Evolutionary conservation across 805 yeast species (phyloP).

Genomic region (Scheffersomyces amazonensis): DNA sequence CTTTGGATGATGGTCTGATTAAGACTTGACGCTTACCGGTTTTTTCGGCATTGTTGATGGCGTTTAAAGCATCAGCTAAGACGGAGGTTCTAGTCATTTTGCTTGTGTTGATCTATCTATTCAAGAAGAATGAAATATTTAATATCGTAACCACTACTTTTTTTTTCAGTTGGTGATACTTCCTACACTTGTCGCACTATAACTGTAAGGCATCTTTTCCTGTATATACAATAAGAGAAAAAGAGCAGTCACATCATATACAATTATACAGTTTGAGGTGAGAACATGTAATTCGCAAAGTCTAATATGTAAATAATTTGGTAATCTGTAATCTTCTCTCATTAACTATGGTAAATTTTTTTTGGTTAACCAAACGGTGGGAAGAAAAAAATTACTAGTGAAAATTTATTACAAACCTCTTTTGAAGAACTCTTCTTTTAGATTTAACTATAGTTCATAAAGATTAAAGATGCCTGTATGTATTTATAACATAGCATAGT

Average conservation of each 20-base stretch:
- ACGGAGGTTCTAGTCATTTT: conserved; percentile 96
- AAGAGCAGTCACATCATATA: neutral
- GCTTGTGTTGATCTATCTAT: too few species aligned
- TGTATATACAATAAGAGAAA: neutral
- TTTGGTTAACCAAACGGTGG: too few species aligned
- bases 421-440: neutral
- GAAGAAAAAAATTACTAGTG: neutral
- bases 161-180: neutral
- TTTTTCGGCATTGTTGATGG: conserved; percentile 98
- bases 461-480: conserved; percentile 42
- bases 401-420: neutral
- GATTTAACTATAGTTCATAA: conserved; percentile 3
- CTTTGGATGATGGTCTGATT: conserved; percentile 98
- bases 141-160: neutral
- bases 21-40: conserved; percentile 98
- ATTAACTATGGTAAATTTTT: too few species aligned
- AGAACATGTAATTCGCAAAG: too few species aligned
- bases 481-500: too few species aligned
- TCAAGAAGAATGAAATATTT: neutral
- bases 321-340: too few species aligned
- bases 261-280: too few species aligned
- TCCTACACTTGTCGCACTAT: neutral
- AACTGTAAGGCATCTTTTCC: neutral
- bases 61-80: conserved; percentile 97
- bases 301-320: too few species aligned